Conservation (phyloP, 257 asterid genomes). For the Solanum dulcamara region DNA sequence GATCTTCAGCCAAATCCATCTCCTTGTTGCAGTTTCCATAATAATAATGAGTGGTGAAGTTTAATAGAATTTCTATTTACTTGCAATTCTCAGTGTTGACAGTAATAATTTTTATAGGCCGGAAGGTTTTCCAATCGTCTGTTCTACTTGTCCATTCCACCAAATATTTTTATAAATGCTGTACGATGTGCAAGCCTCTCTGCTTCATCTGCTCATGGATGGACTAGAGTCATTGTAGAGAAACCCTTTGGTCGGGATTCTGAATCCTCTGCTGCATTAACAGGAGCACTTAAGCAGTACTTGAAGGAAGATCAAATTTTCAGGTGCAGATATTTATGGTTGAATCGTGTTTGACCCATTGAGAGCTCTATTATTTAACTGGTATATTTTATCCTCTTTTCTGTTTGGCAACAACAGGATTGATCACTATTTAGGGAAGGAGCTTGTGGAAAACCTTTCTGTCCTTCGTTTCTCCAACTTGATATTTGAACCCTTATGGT, state of each 20-base stretch:
- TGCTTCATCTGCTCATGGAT: slow-evolving; percentile 74
- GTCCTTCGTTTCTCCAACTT: slow-evolving; percentile 92
- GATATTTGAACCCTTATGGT: slow-evolving; percentile 93
- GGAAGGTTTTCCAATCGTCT: slow-evolving; percentile 78
- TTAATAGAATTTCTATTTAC: background rate
- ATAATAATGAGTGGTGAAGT: background rate
- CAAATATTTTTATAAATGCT: slow-evolving; percentile 79
- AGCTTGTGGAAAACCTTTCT: slow-evolving; percentile 93
- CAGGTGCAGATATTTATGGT: slow-evolving; percentile 28
- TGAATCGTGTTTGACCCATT: background rate
- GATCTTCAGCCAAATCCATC: background rate
- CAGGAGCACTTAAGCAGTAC: slow-evolving; percentile 73
- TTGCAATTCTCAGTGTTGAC: background rate
- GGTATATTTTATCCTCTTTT: background rate
- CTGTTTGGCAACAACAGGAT: slow-evolving; percentile 40
- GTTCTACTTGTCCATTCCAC: slow-evolving; percentile 91
- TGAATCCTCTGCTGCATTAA: slow-evolving; percentile 91
- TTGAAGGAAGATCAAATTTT: slow-evolving; percentile 87
- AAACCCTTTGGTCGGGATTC: slow-evolving; percentile 97
- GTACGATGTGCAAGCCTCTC: slow-evolving; percentile 87
- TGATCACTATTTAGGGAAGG: slow-evolving; percentile 98
- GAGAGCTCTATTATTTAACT: background rate
- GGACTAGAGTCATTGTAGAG: slow-evolving; percentile 97
- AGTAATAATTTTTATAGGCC: slow-evolving; percentile 30
- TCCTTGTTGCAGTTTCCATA: background rate